phyloP scores from a whole-genome alignment of 768 basidiomycete genomes.

The Omphalotus guepiniiformis region DNA sequence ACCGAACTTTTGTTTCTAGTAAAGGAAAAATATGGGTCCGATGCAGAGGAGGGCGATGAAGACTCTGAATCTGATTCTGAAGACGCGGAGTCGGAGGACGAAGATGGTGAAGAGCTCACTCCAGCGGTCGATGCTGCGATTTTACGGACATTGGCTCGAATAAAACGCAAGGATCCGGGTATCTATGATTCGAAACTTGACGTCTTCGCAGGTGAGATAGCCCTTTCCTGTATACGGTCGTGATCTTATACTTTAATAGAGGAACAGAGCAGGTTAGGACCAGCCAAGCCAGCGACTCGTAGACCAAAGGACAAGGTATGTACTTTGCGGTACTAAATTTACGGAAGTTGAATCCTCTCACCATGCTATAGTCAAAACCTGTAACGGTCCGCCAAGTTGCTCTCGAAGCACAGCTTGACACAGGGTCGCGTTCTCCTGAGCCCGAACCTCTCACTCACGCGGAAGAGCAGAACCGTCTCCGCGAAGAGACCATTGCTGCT shows the following conservation, averaged over 20 bases:
- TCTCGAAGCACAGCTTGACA: slow-evolving; percentile 54
- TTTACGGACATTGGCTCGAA: slow-evolving; percentile 81
- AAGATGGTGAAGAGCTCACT: slow-evolving; percentile 92
- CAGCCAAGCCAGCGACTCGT: slow-evolving; percentile 21
- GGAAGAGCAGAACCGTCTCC: slow-evolving; percentile 72
- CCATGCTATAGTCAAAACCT: slow-evolving; percentile 52
- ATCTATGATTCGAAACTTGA: slow-evolving; percentile 72
- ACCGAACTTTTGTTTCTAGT: slow-evolving; percentile 39
- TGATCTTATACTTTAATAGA: slow-evolving; percentile 34
- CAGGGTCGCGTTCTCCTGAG: slow-evolving; percentile 55
- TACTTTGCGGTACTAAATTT: slow-evolving; percentile 1
- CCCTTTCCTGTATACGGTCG: neutral
- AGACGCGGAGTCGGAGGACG: slow-evolving; percentile 82
- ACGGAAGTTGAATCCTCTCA: neutral
- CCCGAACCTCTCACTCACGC: slow-evolving; percentile 61
- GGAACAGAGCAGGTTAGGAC: slow-evolving; percentile 55
- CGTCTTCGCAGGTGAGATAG: slow-evolving; percentile 72
- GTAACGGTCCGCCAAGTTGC: slow-evolving; percentile 72
- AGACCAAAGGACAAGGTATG: slow-evolving; percentile 48
- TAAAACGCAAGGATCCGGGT: slow-evolving; percentile 74
- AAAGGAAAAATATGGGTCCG: slow-evolving; percentile 84
- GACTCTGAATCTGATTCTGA: slow-evolving; percentile 61
- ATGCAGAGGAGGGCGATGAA: slow-evolving; percentile 51
- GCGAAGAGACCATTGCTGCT: slow-evolving; percentile 78
- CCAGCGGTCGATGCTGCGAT: slow-evolving; percentile 94